Conservation (phyloP, 2,329 filamentous ascomycete genomes). For the Epichloe brachyelytri region DNA sequence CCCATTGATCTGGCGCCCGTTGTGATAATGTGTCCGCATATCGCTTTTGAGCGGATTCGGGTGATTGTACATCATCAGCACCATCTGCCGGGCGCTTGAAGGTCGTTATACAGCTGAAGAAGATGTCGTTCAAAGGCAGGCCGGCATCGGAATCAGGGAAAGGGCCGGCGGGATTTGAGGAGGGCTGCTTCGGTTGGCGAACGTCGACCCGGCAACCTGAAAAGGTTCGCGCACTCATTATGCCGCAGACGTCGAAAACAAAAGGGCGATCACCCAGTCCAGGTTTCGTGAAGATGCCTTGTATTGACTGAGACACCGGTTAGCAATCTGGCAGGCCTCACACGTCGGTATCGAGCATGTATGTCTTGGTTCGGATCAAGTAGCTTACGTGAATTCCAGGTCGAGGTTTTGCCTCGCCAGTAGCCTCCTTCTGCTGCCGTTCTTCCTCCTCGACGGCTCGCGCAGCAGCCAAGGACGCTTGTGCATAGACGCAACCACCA, state of each 20-base stretch:
- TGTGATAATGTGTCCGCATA: conserved; percentile 28
- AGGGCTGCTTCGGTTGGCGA: conserved; percentile 31
- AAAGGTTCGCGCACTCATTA: conserved; percentile 34
- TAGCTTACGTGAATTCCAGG: conserved; percentile 26
- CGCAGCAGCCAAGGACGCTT: conserved; percentile 24
- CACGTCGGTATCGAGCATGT: not conserved
- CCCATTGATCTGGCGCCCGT: conserved; percentile 28
- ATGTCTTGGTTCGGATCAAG: not conserved
- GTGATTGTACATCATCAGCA: conserved; percentile 26
- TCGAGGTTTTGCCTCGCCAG: conserved; percentile 5
- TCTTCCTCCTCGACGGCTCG: conserved; percentile 21
- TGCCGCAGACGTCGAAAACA: conserved; percentile 33
- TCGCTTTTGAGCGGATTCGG: conserved; percentile 25
- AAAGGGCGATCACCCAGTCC: conserved; percentile 37
- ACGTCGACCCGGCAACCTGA: conserved; percentile 36
- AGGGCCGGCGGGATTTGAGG: conserved; percentile 20
- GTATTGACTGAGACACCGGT: conserved; percentile 30
- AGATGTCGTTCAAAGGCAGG: conserved; percentile 26
- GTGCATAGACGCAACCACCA: conserved; percentile 25
- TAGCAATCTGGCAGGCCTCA: not conserved
- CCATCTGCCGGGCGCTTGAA: conserved; percentile 31
- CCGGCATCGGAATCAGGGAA: conserved; percentile 28
- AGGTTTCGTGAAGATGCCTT: conserved; percentile 40
- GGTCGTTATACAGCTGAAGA: conserved; percentile 39
- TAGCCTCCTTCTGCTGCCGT: conserved; percentile 2